Conservation (phyloP, 2,329 filamentous ascomycete genomes). For the Claviceps quebecensis region DNA sequence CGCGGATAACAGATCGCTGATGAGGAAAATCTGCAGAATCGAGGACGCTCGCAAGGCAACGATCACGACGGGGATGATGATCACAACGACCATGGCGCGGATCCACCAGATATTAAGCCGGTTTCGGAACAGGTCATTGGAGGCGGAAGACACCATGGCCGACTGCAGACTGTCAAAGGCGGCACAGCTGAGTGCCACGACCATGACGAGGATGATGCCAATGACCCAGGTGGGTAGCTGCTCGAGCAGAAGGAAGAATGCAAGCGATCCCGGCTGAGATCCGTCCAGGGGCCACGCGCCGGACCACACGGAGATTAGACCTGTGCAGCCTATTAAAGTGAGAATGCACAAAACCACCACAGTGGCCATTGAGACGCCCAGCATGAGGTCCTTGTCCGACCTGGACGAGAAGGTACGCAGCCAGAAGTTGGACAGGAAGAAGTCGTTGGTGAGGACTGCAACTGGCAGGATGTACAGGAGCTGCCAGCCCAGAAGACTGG, state of each 20-base stretch:
- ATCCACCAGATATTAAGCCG: conserved; percentile 63
- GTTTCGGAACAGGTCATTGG: conserved; percentile 77
- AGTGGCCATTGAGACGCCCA: conserved; percentile 58
- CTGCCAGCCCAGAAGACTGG: conserved; percentile 67
- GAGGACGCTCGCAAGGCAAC: conserved; percentile 61
- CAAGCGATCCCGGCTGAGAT: conserved; percentile 44
- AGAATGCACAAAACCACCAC: conserved; percentile 53
- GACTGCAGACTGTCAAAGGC: conserved; percentile 72
- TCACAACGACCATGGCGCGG: conserved; percentile 50
- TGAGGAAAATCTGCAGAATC: conserved; percentile 70
- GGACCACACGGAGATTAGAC: conserved; percentile 66
- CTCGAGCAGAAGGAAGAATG: conserved; percentile 63
- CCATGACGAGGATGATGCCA: conserved; percentile 69
- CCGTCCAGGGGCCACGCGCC: conserved; percentile 54
- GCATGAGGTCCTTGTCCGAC: conserved; percentile 63
- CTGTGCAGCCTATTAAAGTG: conserved; percentile 57
- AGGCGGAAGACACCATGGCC: conserved; percentile 73
- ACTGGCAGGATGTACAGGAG: conserved; percentile 73
- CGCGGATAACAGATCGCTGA: conserved; percentile 66
- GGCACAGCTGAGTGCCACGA: conserved; percentile 60
- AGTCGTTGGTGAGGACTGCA: conserved; percentile 70
- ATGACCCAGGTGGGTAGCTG: conserved; percentile 69
- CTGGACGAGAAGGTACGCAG: conserved; percentile 69
- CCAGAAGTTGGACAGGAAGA: conserved; percentile 78
- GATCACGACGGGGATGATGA: conserved; percentile 62